phyloP scores from a whole-genome alignment of 2,329 filamentous ascomycete genomes.

The Talaromyces atroroseus region DNA sequence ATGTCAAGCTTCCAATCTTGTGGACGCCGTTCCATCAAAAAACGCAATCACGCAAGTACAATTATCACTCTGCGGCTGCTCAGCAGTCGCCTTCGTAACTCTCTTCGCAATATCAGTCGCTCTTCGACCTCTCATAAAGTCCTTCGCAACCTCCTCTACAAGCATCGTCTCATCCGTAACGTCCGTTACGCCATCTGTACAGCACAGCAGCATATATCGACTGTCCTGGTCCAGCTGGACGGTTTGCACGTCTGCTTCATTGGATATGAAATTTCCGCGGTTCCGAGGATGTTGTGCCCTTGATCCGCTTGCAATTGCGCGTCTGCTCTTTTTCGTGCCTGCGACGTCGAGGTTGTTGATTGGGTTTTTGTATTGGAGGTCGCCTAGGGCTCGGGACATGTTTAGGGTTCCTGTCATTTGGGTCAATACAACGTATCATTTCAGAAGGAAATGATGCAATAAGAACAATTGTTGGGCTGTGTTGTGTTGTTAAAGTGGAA shows the following conservation, averaged over 20 bases:
- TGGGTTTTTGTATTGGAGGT: slow-evolving; percentile 34
- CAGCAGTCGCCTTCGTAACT: slow-evolving; percentile 19
- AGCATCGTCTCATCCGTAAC: slow-evolving; percentile 24
- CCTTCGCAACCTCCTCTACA: slow-evolving; percentile 27
- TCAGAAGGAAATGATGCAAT: not conserved
- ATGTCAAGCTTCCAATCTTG: not conserved
- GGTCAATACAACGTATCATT: not conserved
- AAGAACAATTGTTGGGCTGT: not conserved
- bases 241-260: slow-evolving; percentile 25
- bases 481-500: not conserved
- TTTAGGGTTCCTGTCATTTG: slow-evolving; percentile 24
- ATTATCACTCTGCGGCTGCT: slow-evolving; percentile 25
- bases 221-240: slow-evolving; percentile 19
- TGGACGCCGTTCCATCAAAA: slow-evolving; percentile 22
- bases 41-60: slow-evolving; percentile 28
- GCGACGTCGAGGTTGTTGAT: slow-evolving; percentile 22
- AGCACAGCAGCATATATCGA: slow-evolving; percentile 27
- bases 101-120: slow-evolving; percentile 27
- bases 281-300: slow-evolving; percentile 9
- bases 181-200: slow-evolving; percentile 29
- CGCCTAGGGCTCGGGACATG: slow-evolving; percentile 33
- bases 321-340: slow-evolving; percentile 15
- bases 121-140: slow-evolving; percentile 23
- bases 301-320: slow-evolving; percentile 15
- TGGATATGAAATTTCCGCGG: slow-evolving; percentile 29